These are phyloP conservation scores for Biancaea sappan DNA, from an alignment of 306 rosid species.

Conservation along the genomic window DNA sequence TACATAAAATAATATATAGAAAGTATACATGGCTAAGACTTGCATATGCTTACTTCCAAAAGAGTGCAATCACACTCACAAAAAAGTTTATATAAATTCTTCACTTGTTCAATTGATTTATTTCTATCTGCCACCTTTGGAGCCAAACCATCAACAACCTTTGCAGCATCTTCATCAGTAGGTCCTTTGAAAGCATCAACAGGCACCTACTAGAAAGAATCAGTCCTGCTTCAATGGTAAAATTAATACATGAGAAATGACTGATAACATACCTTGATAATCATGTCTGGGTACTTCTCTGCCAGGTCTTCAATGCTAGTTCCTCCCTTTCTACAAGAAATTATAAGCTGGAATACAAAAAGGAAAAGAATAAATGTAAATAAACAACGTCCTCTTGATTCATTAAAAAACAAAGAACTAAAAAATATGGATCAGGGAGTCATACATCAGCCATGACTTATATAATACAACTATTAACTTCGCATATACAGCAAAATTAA, in stretches of 20 bases:
- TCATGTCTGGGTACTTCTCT: conserved; percentile 95
- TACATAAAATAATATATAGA: conserved; percentile 6
- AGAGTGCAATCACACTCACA: conserved; percentile 84
- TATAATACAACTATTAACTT: conserved; percentile 16
- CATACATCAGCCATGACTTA: background rate
- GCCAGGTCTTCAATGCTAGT: conserved; percentile 99
- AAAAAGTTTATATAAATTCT: conserved; percentile 88
- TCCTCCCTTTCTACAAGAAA: conserved; percentile 97
- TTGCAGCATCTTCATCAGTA: conserved; percentile 91
- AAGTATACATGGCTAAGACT: conserved; percentile 26
- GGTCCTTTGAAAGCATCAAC: conserved; percentile 92
- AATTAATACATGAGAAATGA: conserved; percentile 30
- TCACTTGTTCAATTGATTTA: conserved; percentile 93
- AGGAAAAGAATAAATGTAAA: background rate
- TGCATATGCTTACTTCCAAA: conserved; percentile 77
- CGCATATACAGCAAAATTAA: conserved; percentile 16
- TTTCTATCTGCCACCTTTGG: conserved; percentile 74
- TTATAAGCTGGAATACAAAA: conserved; percentile 67
- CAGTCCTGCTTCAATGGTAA: background rate
- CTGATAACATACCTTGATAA: conserved; percentile 65
- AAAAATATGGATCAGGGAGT: background rate
- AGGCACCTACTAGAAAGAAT: conserved; percentile 70
- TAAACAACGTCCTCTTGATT: conserved; percentile 9
- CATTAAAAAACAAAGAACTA: conserved; percentile 9
- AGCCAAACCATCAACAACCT: conserved; percentile 98